phyloP scores from a whole-genome alignment of 768 basidiomycete species.

The Phaffia tasmanica region DNA sequence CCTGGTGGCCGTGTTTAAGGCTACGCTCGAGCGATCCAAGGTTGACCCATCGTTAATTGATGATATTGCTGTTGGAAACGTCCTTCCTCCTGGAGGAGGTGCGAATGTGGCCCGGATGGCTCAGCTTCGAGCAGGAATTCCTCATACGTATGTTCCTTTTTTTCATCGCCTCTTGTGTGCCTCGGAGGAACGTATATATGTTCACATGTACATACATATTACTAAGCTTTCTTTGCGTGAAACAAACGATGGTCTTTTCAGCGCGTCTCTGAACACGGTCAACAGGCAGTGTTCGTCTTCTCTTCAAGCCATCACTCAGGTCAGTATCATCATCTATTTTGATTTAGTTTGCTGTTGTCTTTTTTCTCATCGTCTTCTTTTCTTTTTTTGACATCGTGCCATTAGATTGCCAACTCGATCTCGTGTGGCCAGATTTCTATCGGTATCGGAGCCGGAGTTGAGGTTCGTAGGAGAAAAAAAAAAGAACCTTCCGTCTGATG shows the following conservation, averaged over 20 bases:
- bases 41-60: constrained; percentile 74
- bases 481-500: constrained; percentile 18
- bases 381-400: not conserved
- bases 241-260: constrained; percentile 32
- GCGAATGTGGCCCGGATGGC: constrained; percentile 76
- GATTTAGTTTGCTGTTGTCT: not conserved
- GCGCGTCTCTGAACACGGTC: constrained; percentile 63
- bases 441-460: constrained; percentile 53
- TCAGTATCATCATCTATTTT: not conserved
- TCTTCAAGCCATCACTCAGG: constrained; percentile 61
- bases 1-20: constrained; percentile 62
- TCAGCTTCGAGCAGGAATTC: constrained; percentile 72
- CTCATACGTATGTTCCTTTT: constrained; percentile 44
- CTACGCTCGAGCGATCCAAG: constrained; percentile 40
- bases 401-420: constrained; percentile 66
- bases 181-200: not conserved
- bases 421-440: constrained; percentile 69
- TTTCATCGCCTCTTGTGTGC: not conserved
- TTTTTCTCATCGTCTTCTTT: not conserved
- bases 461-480: constrained; percentile 41
- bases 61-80: constrained; percentile 76
- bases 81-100: constrained; percentile 75
- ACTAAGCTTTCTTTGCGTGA: not conserved
- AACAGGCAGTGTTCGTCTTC: constrained; percentile 88
- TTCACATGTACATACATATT: not conserved